Conservation (phyloP, 2,329 filamentous ascomycete species). For the Colletotrichum tabaci region DNA sequence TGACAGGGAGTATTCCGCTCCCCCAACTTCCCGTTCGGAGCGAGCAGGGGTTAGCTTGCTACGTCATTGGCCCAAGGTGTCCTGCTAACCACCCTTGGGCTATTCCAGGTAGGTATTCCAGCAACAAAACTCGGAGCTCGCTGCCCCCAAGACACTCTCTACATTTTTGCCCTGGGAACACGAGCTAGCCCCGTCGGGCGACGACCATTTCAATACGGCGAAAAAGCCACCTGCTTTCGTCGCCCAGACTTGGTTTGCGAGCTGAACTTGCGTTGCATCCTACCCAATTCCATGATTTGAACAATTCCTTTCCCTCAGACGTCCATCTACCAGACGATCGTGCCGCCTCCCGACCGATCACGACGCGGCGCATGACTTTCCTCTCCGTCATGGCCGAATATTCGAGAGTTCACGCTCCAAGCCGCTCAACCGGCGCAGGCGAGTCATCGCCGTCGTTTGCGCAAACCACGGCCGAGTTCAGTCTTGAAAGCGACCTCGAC, state of each 20-base stretch:
- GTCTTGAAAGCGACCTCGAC: slow-evolving; percentile 54
- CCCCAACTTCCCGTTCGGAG: slow-evolving; percentile 33
- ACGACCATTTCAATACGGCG: slow-evolving; percentile 5
- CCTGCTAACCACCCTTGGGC: slow-evolving; percentile 11
- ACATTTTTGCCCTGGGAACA: not conserved
- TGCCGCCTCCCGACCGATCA: not conserved
- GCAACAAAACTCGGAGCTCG: slow-evolving; percentile 14
- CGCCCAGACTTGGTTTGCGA: slow-evolving; percentile 1
- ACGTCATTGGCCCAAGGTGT: slow-evolving; percentile 35
- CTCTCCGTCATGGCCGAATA: slow-evolving; percentile 25
- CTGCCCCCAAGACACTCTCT: slow-evolving; percentile 16
- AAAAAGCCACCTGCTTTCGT: slow-evolving; percentile 11
- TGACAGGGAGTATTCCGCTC: slow-evolving; percentile 13
- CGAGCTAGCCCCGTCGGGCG: slow-evolving; percentile 7
- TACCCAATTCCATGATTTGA: slow-evolving; percentile 19
- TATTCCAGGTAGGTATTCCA: slow-evolving; percentile 13
- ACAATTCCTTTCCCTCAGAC: slow-evolving; percentile 1
- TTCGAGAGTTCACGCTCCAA: slow-evolving; percentile 11
- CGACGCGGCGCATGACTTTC: slow-evolving; percentile 11
- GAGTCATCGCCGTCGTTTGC: slow-evolving; percentile 55
- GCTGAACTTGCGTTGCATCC: slow-evolving; percentile 1
- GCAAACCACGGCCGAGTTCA: slow-evolving; percentile 56
- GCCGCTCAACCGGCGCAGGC: slow-evolving; percentile 28
- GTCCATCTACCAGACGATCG: not conserved
- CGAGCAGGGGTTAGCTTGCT: slow-evolving; percentile 39